Evolutionary conservation across 176 grass and related monocot genomes (phyloP).

Genomic region (Triticum timopheevii): DNA sequence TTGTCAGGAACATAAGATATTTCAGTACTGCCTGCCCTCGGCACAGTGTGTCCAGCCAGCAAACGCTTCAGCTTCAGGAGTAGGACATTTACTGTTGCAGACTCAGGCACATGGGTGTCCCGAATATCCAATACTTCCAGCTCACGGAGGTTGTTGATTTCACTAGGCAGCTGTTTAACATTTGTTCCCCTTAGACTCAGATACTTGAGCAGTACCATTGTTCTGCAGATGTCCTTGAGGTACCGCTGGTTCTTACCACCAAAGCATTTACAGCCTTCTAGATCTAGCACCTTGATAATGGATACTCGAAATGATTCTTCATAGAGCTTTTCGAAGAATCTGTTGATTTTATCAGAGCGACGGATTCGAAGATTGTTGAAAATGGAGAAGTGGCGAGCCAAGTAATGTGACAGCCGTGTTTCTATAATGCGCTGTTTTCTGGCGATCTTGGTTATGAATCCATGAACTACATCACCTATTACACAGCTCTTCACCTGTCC

Average conservation of each 20-base stretch:
- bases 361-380: not conserved
- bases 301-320: not conserved
- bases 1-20: not conserved
- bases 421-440: not conserved
- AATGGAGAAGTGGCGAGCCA: constrained; percentile 29
- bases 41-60: not conserved
- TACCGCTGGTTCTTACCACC: not conserved
- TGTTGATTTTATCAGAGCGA: not conserved
- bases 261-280: not conserved
- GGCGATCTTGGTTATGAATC: constrained; percentile 3
- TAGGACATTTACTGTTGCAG: not conserved
- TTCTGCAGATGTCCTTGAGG: not conserved
- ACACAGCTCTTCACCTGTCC: constrained; percentile 13
- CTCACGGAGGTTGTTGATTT: constrained; percentile 31
- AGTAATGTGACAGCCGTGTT: not conserved
- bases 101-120: not conserved
- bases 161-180: not conserved
- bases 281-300: constrained; percentile 6
- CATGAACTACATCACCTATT: not conserved
- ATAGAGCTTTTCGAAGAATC: not conserved
- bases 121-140: constrained; percentile 38
- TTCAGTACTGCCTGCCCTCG: too few species aligned
- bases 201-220: constrained; percentile 24
- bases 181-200: not conserved
- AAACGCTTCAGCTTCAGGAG: constrained; percentile 16